Evolutionary conservation across 2,329 filamentous ascomycete genomes (phyloP).

Genomic region (Macrophomina pseudophaseolina): DNA sequence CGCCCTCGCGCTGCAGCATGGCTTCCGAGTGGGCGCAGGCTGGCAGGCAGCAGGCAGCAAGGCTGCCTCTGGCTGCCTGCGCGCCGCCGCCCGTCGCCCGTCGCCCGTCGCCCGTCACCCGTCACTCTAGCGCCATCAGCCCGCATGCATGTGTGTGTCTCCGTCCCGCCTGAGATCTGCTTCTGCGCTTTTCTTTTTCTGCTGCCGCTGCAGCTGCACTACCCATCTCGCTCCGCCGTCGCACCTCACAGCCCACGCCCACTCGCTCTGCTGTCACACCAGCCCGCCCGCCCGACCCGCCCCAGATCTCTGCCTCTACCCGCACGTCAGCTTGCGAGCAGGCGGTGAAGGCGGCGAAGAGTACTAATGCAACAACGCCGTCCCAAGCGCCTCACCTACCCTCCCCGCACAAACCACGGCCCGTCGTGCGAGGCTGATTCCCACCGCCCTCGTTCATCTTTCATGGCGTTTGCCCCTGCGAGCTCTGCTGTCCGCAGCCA

Average conservation of each 20-base stretch:
- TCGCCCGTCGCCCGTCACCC: background rate
- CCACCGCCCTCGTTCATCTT: background rate
- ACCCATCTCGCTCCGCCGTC: constrained; percentile 13
- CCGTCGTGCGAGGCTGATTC: constrained; percentile 19
- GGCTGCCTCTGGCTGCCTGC: background rate
- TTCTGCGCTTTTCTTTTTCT: background rate
- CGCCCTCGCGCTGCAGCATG: background rate
- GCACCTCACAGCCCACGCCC: constrained; percentile 5
- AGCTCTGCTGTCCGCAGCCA: background rate
- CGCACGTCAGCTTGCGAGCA: constrained; percentile 1
- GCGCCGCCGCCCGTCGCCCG: background rate
- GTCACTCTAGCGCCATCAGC: constrained; percentile 1
- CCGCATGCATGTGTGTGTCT: constrained; percentile 18
- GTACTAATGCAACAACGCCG: constrained; percentile 19
- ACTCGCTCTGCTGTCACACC: constrained; percentile 16
- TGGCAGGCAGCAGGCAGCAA: constrained; percentile 12
- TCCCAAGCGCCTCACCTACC: background rate
- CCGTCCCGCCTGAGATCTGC: constrained; percentile 17
- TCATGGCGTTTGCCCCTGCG: constrained; percentile 4
- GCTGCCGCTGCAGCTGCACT: constrained; percentile 12
- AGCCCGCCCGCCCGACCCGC: constrained; percentile 7
- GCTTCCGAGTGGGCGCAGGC: background rate
- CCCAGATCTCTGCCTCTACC: background rate
- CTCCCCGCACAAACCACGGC: constrained; percentile 15
- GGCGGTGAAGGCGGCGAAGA: constrained; percentile 11